Percentiles rank a stretch among this genome's conserved stretches.
These are phyloP conservation scores for Linderniella brevidens DNA, from an alignment of 257 asterid genomes.

Conservation along the genomic window DNA sequence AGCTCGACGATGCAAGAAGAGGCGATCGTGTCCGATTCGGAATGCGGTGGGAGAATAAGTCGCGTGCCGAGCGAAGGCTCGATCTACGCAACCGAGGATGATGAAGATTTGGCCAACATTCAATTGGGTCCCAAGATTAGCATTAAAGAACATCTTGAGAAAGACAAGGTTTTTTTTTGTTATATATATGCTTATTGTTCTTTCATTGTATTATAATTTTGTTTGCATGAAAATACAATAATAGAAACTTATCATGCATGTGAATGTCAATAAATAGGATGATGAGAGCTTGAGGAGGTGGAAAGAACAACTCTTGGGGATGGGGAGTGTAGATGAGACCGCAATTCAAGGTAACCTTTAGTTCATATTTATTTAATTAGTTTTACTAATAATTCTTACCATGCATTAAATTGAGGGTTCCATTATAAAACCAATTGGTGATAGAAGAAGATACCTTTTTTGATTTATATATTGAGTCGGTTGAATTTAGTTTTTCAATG, in stretches of 20 bases:
- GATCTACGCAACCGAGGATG: constrained; percentile 23
- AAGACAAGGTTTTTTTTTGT: constrained; percentile 25
- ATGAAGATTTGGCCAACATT: constrained; percentile 18
- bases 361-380: too few species aligned
- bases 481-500: too few species aligned
- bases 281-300: constrained; percentile 43
- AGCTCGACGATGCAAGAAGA: too few species aligned
- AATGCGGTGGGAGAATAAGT: constrained; percentile 12
- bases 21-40: constrained; percentile 16
- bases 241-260: too few species aligned
- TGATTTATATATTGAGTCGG: too few species aligned
- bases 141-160: constrained; percentile 36
- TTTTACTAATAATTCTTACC: too few species aligned
- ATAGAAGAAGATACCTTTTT: too few species aligned
- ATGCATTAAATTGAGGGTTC: too few species aligned
- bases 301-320: constrained; percentile 34
- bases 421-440: too few species aligned
- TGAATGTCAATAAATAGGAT: constrained; percentile 14
- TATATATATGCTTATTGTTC: too few species aligned
- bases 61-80: constrained; percentile 19
- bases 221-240: too few species aligned
- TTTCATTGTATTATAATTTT: too few species aligned
- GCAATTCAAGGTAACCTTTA: constrained; percentile 18
- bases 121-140: constrained; percentile 28
- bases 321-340: constrained; percentile 28